These are phyloP conservation scores for Cokeromyces recurvatus DNA, from an alignment of 371 early-diverging fungal genomes.

Conservation along the genomic window DNA sequence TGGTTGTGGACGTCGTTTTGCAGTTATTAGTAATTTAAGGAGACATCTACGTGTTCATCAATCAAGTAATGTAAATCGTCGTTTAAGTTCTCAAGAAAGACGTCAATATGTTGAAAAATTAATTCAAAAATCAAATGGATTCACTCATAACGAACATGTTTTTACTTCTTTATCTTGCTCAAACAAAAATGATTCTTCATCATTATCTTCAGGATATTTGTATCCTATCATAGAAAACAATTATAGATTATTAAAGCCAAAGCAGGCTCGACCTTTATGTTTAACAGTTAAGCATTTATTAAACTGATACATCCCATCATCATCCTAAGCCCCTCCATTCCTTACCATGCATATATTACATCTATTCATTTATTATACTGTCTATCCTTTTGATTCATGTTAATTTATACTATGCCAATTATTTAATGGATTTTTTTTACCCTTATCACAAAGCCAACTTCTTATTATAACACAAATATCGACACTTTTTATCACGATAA, in stretches of 20 bases:
- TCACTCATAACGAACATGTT: no score
- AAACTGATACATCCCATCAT: no score
- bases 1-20: constrained; percentile 36
- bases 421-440: no score
- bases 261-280: constrained; percentile 8
- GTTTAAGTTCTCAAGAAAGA: constrained; percentile 23
- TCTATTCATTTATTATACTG: no score
- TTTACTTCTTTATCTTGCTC: neutral
- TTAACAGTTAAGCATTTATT: constrained; percentile 8
- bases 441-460: no score
- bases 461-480: no score
- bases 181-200: neutral
- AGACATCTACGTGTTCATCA: constrained; percentile 36
- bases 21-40: constrained; percentile 39
- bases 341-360: no score
- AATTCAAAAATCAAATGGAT: constrained; percentile 17
- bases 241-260: constrained; percentile 14
- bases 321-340: no score
- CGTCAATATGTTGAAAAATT: constrained; percentile 19
- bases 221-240: constrained; percentile 6
- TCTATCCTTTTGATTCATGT: no score
- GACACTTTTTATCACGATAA: no score
- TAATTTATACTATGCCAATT: no score
- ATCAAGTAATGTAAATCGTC: constrained; percentile 11
- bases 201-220: neutral